Evolutionary conservation across 345 rosid species (phyloP).

Genomic region (Rubroshorea leprosula): DNA sequence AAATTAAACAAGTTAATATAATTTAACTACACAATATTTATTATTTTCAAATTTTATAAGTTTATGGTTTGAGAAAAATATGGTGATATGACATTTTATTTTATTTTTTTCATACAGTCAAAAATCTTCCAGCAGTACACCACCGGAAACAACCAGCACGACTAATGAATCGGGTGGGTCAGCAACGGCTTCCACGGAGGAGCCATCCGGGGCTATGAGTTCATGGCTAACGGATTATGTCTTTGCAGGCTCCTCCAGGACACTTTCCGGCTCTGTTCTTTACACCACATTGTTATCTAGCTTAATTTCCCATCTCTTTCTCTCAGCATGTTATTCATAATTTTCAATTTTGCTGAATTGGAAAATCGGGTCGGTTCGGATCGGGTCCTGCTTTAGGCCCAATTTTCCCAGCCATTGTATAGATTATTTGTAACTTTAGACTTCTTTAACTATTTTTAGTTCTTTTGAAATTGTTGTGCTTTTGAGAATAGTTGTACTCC

Average conservation of each 20-base stretch:
- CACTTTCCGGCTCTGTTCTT: constrained; percentile 17
- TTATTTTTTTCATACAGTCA: constrained; percentile 28
- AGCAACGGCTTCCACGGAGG: constrained; percentile 24
- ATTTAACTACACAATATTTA: too few relatives aligned
- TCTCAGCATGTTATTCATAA: constrained; percentile 15
- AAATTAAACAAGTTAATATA: too few relatives aligned
- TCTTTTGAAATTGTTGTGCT: background rate
- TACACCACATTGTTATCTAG: constrained; percentile 14
- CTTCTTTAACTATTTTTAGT: background rate
- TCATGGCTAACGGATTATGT: constrained; percentile 45
- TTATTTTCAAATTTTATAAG: too few relatives aligned
- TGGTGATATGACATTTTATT: background rate
- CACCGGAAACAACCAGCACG: constrained; percentile 11
- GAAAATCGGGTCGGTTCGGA: background rate
- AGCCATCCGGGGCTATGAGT: constrained; percentile 13
- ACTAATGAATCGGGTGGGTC: constrained; percentile 17
- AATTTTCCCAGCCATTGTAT: constrained; percentile 29
- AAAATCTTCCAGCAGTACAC: constrained; percentile 43
- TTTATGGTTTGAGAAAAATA: too few relatives aligned
- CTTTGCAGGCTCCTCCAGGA: constrained; percentile 31
- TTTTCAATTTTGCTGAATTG: background rate
- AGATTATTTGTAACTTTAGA: background rate
- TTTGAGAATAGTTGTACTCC: constrained; percentile 8
- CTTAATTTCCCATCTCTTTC: constrained; percentile 9
- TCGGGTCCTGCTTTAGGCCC: constrained; percentile 9